Evolutionary conservation across 148 eudicot species (phyloP).

Genomic region (Gaultheria prostrata): DNA sequence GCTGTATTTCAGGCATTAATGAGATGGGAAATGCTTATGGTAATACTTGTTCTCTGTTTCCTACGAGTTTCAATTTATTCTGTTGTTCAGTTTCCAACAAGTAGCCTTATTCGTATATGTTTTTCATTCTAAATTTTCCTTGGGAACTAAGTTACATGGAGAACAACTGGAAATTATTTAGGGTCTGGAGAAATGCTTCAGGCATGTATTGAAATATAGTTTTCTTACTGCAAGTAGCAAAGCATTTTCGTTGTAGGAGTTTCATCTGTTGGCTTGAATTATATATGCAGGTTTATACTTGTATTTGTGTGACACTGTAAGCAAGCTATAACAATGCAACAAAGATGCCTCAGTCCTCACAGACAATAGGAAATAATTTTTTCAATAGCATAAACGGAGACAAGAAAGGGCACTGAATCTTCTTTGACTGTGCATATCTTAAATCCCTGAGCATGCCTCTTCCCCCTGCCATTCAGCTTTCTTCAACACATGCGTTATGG

Average conservation of each 20-base stretch:
- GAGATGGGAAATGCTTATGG: constrained; percentile 99
- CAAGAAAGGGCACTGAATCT: not conserved
- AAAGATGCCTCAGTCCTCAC: not conserved
- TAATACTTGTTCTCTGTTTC: constrained; percentile 27
- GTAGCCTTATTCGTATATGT: not conserved
- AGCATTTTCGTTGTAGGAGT: not conserved
- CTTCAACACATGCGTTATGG: not conserved
- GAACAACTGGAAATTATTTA: constrained; percentile 1
- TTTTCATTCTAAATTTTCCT: not conserved
- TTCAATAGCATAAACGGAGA: not conserved
- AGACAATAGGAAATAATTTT: not conserved
- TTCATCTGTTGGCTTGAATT: not conserved
- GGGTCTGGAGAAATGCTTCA: not conserved
- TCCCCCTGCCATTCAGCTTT: not conserved
- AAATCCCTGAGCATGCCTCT: not conserved
- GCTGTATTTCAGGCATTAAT: constrained; percentile 67
- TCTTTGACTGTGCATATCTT: not conserved
- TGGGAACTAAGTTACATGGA: not conserved
- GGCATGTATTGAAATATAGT: not conserved
- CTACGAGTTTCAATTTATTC: constrained; percentile 3
- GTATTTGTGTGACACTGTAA: not conserved
- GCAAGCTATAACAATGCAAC: not conserved
- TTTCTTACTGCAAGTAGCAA: not conserved
- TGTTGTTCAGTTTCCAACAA: not conserved
- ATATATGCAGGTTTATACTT: not conserved